Evolutionary conservation across 176 grass and related monocot genomes (phyloP).

Genomic region (Oryza rufipogon): DNA sequence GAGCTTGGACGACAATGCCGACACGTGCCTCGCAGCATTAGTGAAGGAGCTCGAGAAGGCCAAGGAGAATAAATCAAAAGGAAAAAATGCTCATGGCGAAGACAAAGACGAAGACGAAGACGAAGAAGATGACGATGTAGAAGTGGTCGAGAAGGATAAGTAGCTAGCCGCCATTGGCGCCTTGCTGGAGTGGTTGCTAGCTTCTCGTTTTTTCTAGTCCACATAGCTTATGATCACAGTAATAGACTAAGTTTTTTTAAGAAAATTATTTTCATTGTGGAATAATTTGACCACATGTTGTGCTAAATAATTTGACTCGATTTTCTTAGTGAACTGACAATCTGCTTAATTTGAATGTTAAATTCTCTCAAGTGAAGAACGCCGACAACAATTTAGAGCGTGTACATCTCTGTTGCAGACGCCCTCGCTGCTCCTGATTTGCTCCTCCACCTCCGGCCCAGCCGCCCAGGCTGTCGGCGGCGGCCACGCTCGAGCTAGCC

Average conservation of each 20-base stretch:
- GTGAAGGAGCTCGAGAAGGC: conserved; percentile 46
- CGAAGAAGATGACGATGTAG: background rate
- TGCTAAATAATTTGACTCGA: background rate
- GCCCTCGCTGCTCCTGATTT: too few relatives aligned
- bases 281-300: background rate
- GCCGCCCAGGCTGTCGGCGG: too few relatives aligned
- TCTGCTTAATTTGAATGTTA: background rate
- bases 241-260: background rate
- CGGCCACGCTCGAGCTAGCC: too few relatives aligned
- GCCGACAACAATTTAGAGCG: background rate
- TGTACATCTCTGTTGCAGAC: too few relatives aligned
- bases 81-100: background rate
- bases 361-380: background rate
- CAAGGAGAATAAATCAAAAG: conserved; percentile 41
- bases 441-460: too few relatives aligned
- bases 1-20: conserved; percentile 23
- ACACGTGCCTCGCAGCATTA: conserved; percentile 37
- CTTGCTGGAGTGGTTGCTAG: background rate
- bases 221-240: background rate
- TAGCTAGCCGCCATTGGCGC: background rate
- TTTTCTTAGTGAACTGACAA: background rate
- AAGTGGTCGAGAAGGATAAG: background rate
- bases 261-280: background rate
- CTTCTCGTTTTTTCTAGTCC: background rate
- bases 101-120: background rate